A percentile compares a stretch with the other conserved stretches of the same genome.
These are phyloP conservation scores for Cordyceps fumosorosea DNA, from an alignment of 2,329 filamentous ascomycete species.

Conservation along the genomic window DNA sequence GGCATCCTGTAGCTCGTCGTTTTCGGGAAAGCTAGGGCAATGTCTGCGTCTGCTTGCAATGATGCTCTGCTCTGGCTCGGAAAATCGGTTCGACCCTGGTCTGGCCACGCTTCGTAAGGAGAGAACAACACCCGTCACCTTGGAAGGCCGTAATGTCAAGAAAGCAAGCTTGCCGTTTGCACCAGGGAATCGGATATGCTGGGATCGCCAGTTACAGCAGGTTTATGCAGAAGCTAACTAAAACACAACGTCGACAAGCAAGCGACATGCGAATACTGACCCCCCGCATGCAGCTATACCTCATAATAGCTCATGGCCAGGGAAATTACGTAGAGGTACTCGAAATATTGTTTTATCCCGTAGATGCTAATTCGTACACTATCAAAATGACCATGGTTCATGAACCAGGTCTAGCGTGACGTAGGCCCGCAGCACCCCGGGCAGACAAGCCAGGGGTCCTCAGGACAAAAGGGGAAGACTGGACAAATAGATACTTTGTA, in stretches of 20 bases:
- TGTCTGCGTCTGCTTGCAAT: neutral
- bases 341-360: slow-evolving; percentile 4
- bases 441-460: neutral
- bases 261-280: neutral
- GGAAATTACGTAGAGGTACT: slow-evolving; percentile 5
- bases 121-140: slow-evolving; percentile 9
- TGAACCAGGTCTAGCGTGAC: slow-evolving; percentile 1
- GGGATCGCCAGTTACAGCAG: neutral
- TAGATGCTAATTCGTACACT: neutral
- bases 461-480: neutral
- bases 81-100: neutral
- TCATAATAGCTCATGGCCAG: neutral
- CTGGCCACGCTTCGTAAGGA: neutral
- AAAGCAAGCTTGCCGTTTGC: neutral
- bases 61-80: neutral
- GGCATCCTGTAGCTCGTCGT: neutral
- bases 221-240: neutral
- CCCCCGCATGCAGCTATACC: slow-evolving; percentile 2
- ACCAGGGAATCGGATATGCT: neutral
- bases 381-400: slow-evolving; percentile 1
- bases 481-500: neutral
- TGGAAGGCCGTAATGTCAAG: slow-evolving; percentile 2
- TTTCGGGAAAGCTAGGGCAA: neutral
- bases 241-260: neutral
- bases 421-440: neutral